Evolutionary conservation across 352 stramenopile species (phyloP), one percentile per base, ranked within the genome.

Genomic region (Phytopythium ostracodes): DNA sequence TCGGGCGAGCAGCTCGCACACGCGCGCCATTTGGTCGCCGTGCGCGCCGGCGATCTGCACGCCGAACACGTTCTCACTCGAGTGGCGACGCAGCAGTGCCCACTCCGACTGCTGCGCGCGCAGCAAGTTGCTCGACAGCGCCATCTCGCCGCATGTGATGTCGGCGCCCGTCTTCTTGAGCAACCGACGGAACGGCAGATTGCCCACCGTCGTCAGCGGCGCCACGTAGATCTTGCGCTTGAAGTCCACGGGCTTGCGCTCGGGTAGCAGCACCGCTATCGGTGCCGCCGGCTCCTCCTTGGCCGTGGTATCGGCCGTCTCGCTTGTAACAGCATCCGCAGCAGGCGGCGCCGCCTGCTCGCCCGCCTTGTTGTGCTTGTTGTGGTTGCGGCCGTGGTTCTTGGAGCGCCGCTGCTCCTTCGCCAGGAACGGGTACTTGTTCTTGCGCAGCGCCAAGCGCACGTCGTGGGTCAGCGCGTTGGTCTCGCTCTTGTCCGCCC

Each of bases 131-230:
- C 91, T 92, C n/a, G 87, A 79, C 67, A 99, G 89, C 7, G 91
- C 89, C 97, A 99, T 99, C 73, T 99, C 98, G 50, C 96, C 97
- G 67, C 96, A 99, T 33, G 98, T 99, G 67, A 99, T 99, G 71
- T 99, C 98, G 29, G 98, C 98, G 46, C 97, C 97, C 36, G 93
- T 97, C 53, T 98, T 81, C 81, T 99, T 99, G 75, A 99, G 81
- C 50, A 99, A 83, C 7, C 97, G 86, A 52, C 98, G 92, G 79
- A 99, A 99, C 7, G 98, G 98, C 29, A 99, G 70, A 72, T 99
- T 99, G n/a, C 98, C 98, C 1, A 99, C 96, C 1, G 98, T 99
- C 31, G 98, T 99, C 18, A 99, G 86, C 11, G 98, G 98, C 12
- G 97, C 98, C 27, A 99, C 80, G 79, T 99, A 99, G 29, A 99